Base-by-base conservation (phyloP, 768 basidiomycete genomes). In the Paxillus ammoniavirescens region DNA sequence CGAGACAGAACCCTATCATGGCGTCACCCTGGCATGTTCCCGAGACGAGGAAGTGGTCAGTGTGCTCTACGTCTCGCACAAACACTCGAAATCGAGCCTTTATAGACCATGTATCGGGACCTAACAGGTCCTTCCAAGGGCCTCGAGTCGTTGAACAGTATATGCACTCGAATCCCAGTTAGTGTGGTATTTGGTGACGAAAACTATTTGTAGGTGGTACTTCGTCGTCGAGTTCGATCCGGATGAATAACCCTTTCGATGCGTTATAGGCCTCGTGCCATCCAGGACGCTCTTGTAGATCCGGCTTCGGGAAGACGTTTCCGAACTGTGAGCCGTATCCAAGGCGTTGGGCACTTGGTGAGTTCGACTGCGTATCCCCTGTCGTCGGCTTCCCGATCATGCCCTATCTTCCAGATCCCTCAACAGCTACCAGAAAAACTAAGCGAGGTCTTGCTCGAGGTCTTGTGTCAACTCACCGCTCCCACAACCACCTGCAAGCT, bases 101-200 rank as follows among this genome's bases (percentile, higher is more conserved):
- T 28, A 23, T 47, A 86, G 84, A 78, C 77, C 1, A 87, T 87
- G 85, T 87, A 87, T 59, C 65, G 73, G 38, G 86, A 87, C 52
- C 65, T 67, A 23, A 77, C 80, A 5, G 86, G 84, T 2, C 71
- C 81, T 2, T 74, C 73, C 12, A 77, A 75, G 53, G 82, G 85
- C 6, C 75, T 87, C 8, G 63, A 72, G 38, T 74, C 73, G 8
- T 60, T 87, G 49, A 72, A 77, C 56, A 58, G 64, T 41, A 46
- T 72, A 2, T 81, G 78, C 50, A 43, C 60, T 10, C 59, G 53
- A 18, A 68, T 75, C 8, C 82, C 82, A 0, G 68, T 85, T 0
- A 82, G 84, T 58, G 66, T 86, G 18, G 69, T 83, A 36, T 72
- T 85, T 33, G 84, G 82, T 9, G 67, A 63, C 15, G 67, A 74